phyloP scores from a whole-genome alignment of 1,284 basidiomycete genomes.

The Salmacisia buchloeana region DNA sequence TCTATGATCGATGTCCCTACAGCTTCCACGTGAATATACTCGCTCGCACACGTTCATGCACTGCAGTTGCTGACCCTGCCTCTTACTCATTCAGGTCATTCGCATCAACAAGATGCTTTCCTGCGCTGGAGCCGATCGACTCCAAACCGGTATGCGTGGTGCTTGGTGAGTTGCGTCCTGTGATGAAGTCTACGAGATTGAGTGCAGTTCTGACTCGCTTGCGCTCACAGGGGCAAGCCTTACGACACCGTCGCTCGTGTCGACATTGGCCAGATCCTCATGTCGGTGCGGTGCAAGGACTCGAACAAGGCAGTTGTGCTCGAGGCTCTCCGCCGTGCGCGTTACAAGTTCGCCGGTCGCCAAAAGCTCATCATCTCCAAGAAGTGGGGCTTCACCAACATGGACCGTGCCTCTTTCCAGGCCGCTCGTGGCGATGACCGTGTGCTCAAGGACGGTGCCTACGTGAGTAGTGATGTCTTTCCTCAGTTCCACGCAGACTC shows the following conservation, averaged over 20 bases:
- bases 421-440: constrained; percentile 71
- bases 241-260: constrained; percentile 93
- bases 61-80: neutral
- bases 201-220: neutral
- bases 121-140: constrained; percentile 94
- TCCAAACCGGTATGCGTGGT: constrained; percentile 97
- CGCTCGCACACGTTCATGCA: neutral
- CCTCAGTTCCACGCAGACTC: neutral
- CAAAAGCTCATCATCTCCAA: constrained; percentile 89
- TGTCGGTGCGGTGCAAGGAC: constrained; percentile 92
- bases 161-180: constrained; percentile 65
- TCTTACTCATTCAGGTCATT: too few species aligned
- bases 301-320: constrained; percentile 78
- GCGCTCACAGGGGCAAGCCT: constrained; percentile 74
- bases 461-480: constrained; percentile 60
- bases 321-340: constrained; percentile 78
- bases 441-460: constrained; percentile 40
- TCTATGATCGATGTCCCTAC: too few species aligned
- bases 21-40: too few species aligned
- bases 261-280: constrained; percentile 93
- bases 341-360: constrained; percentile 98
- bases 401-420: constrained; percentile 81
- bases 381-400: constrained; percentile 81
- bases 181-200: neutral
- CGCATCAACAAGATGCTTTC: constrained; percentile 99